Evolutionary conservation across 2,329 filamentous ascomycete species (phyloP).

Genomic region (Exophiala lecanii-corni): DNA sequence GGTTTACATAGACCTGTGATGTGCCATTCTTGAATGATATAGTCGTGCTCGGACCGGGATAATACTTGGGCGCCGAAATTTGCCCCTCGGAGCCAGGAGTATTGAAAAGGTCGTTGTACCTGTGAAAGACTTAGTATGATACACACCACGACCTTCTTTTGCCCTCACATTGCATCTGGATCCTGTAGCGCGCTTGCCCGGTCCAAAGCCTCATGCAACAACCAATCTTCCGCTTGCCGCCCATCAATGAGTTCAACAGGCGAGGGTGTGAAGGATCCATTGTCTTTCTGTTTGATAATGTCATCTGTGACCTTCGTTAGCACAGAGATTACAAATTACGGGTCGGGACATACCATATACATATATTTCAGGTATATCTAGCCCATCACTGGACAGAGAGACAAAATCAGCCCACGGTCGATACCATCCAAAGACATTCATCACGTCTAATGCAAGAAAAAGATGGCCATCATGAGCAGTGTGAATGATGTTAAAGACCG

Average conservation of each 20-base stretch:
- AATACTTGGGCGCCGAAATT: conserved; percentile 10
- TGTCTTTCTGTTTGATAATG: background rate
- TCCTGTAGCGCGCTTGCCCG: conserved; percentile 16
- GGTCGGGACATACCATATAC: background rate
- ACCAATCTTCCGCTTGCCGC: conserved; percentile 2
- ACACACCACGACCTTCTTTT: no score
- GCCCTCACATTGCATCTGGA: conserved; percentile 29
- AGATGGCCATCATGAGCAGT: conserved; percentile 60
- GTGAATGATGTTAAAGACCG: conserved; percentile 50
- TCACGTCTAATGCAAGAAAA: conserved; percentile 27
- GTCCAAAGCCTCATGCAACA: conserved; percentile 3
- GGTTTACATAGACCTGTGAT: conserved; percentile 23
- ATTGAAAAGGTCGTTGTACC: background rate
- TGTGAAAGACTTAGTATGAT: no score
- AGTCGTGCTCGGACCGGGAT: conserved; percentile 25
- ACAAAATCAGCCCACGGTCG: background rate
- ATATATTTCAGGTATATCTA: background rate
- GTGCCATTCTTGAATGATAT: conserved; percentile 30
- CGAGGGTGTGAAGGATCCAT: conserved; percentile 1
- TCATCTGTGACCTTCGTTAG: conserved; percentile 3
- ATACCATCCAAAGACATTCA: conserved; percentile 46
- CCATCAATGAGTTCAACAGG: conserved; percentile 6
- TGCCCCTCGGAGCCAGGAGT: conserved; percentile 11
- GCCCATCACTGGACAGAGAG: background rate
- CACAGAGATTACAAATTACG: background rate